Base-by-base conservation (phyloP, 257 asterid species). In the Primulina eburnea region DNA sequence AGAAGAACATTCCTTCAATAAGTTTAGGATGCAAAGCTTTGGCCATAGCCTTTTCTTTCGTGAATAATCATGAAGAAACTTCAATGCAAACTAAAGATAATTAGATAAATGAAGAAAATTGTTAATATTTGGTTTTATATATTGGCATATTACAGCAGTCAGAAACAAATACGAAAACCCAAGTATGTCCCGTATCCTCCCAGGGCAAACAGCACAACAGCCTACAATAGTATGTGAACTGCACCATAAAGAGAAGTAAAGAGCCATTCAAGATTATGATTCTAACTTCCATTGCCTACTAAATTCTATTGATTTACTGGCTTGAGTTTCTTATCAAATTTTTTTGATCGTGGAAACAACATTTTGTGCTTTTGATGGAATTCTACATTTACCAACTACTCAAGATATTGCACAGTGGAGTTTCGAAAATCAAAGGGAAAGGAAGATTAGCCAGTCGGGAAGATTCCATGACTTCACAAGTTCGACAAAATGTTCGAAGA, bases 11-110 rank as follows among this genome's bases (percentile, higher is more conserved):
- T 67, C 98, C 97, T 68, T 85, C 98, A 12, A 93, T 85, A 77
- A 93, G 95, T 84, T 90, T 93, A 60, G 98, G 98, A 73, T 93
- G 97, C 85, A 90, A 81, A 73, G 87, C 97, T 73, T 89, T 93
- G 47, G 98, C 98, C 83, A 82, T 93, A 17, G 97, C 98, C 85
- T 81, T 93, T 77, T 93, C 97, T 87, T 87, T 90, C 98, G 97
- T 89, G 69, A 40, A 28, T 34, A 57, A 70, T 29, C 34, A 60
- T 30, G 1, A n/a, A 18, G 26, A 9, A 38, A 35, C 14, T 32
- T 66, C 34, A 4, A 1, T 12, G 52, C 16, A 18, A 20, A 18
- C 3, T 8, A 53, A 52, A 20, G 37, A 9, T 11, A 66, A 18
- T 8, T 4, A 67, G 21, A 4, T 11, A 6, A 66, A 3, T 28